phyloP scores from a whole-genome alignment of 139 green algal genomes.

The Chlamydomonas applanata region DNA sequence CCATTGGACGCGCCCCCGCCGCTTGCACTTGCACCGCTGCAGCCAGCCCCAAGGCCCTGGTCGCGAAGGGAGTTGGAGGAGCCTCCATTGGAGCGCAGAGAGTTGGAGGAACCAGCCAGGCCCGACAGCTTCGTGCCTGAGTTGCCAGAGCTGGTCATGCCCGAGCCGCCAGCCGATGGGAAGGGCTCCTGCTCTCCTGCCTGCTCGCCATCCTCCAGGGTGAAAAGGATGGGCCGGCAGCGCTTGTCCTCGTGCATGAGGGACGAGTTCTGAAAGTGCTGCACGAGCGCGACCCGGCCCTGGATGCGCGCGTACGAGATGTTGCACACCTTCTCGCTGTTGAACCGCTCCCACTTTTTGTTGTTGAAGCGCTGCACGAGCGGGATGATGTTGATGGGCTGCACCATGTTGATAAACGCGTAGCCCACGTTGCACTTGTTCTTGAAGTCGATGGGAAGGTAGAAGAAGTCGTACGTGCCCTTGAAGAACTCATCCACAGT shows the following conservation, averaged over 20 bases:
- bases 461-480: constrained; percentile 91
- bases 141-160: not conserved
- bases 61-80: constrained; percentile 2
- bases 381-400: constrained; percentile 70
- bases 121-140: not conserved
- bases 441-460: constrained; percentile 97
- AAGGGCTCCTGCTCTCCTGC: constrained; percentile 58
- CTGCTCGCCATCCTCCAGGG: constrained; percentile 33
- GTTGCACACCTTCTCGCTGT: constrained; percentile 92
- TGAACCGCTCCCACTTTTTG: constrained; percentile 96
- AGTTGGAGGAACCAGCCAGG: constrained; percentile 1
- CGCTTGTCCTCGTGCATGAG: constrained; percentile 99
- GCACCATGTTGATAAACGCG: constrained; percentile 97
- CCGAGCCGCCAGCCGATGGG: constrained; percentile 27
- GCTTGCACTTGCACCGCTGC: no score
- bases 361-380: constrained; percentile 89
- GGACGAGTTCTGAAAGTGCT: constrained; percentile 94
- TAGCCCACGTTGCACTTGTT: constrained; percentile 99
- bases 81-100: not conserved
- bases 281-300: constrained; percentile 82
- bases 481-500: constrained; percentile 89
- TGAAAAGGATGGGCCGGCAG: constrained; percentile 94
- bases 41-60: no score
- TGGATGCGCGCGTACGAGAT: constrained; percentile 96
- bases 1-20: no score